Evolutionary conservation across 495 filamentous ascomycete genomes (phyloP), one percentile per base, ranked within the genome.

Genomic region (Penicillium dipodomyicola): DNA sequence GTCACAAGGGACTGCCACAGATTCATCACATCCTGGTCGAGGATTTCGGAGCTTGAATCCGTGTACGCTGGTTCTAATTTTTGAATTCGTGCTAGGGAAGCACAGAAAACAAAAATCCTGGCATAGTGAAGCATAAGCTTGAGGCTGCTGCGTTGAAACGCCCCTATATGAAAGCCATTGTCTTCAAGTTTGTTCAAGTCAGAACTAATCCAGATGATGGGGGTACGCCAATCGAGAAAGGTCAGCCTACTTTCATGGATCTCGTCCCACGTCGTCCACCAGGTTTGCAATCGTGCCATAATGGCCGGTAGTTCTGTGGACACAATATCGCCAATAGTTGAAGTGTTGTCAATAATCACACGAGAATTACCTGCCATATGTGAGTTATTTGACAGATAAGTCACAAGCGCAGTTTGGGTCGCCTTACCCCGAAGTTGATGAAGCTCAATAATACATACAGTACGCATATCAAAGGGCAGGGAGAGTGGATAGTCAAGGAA

Each of bases 251-350:
- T 72, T 12, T 68, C 64, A 50, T 77, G 74, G n/a, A 75, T 70
- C n/a, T 74, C 67, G 48, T 77, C 74, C 74, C 74, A 77, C 19
- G 65, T 68, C 2, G 65, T 67, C 71, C 71, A 75, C 74, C 74
- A 77, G 17, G 60, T 68, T 29, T 73, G 68, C 8, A 77, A 54
- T 43, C 70, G 67, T 22, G 59, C 45, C 70, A 77, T 72, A 4
- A 74, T 70, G 5, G 65, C 65, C 2, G 74, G 74, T 1, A 77
- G 49, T 39, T 75, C 71, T 12, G 47, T 57, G 5, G 60, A 42
- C 10, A 72, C 60, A 20, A 77, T 70, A n/a, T 74, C 65, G 17
- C 54, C 45, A 17, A 68, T 59, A 3, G 68, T 67, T 11, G 54
- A 47, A 5, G 64, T 46, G 23, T 67, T 74, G 12, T 77, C 74